phyloP scores from a whole-genome alignment of 352 stramenopile species.

The Globisporangium acanthophoron region DNA sequence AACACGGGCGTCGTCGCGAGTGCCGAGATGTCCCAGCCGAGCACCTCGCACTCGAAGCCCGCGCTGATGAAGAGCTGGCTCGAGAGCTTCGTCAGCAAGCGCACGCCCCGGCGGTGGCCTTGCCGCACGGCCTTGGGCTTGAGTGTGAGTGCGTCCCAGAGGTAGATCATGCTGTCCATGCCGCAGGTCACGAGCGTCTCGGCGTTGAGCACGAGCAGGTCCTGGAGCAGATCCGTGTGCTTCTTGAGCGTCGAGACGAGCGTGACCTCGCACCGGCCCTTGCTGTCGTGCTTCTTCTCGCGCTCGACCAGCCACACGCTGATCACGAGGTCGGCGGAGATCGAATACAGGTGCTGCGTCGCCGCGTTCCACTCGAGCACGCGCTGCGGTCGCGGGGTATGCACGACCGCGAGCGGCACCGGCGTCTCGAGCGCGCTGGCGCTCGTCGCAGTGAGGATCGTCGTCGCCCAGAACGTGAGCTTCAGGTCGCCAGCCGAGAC shows the following conservation, averaged over 20 bases:
- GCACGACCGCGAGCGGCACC: constrained; percentile 51
- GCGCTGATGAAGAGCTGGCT: constrained; percentile 66
- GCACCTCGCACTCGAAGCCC: constrained; percentile 71
- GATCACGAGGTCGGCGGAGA: constrained; percentile 68
- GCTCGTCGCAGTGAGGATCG: constrained; percentile 55
- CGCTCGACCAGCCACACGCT: constrained; percentile 50
- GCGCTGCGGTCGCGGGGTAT: constrained; percentile 60
- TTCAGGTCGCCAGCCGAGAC: constrained; percentile 72
- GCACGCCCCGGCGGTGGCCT: constrained; percentile 58
- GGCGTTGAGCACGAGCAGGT: constrained; percentile 64
- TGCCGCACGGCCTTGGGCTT: constrained; percentile 37
- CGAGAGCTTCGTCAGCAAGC: constrained; percentile 55
- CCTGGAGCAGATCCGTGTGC: constrained; percentile 67
- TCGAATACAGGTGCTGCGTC: constrained; percentile 56
- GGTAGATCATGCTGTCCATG: constrained; percentile 71
- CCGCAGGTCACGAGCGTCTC: constrained; percentile 66
- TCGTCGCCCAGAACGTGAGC: constrained; percentile 68
- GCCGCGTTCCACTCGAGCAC: constrained; percentile 63
- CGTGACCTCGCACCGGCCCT: constrained; percentile 45
- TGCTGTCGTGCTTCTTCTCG: constrained; percentile 27
- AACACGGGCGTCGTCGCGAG: constrained; percentile 61
- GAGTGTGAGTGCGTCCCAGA: constrained; percentile 62
- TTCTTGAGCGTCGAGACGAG: constrained; percentile 53
- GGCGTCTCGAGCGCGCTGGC: constrained; percentile 57
- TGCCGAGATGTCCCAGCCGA: constrained; percentile 66